Percentiles rank a stretch among this genome's conserved stretches.
phyloP scores from a whole-genome alignment of 2,329 filamentous ascomycete species.

The Graphiopsis chlorocephala region DNA sequence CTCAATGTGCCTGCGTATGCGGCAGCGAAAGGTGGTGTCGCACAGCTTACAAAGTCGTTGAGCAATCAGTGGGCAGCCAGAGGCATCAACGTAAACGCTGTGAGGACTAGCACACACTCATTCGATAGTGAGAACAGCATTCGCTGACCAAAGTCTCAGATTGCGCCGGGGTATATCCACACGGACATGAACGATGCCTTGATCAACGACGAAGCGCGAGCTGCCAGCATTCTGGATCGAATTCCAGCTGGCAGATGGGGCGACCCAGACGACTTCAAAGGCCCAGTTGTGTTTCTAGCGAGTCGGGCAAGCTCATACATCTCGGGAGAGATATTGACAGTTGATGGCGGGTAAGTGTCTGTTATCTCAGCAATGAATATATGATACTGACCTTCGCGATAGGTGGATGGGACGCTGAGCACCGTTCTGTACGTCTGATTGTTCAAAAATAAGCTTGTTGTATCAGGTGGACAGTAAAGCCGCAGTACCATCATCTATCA shows the following conservation, averaged over 20 bases:
- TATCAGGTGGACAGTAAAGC: no score
- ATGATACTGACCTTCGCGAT: not conserved
- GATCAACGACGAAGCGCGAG: constrained; percentile 66
- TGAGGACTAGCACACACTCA: not conserved
- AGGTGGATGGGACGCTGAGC: not conserved
- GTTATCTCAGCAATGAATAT: not conserved
- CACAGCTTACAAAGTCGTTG: constrained; percentile 79
- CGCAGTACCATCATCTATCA: no score
- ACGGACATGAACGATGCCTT: constrained; percentile 94
- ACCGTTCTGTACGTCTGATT: no score
- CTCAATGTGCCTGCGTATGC: constrained; percentile 87
- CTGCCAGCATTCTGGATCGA: constrained; percentile 70
- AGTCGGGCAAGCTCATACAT: constrained; percentile 77
- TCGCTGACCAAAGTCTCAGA: constrained; percentile 31
- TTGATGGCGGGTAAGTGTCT: constrained; percentile 69
- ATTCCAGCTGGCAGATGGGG: constrained; percentile 88
- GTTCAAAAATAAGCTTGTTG: no score
- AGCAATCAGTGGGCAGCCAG: constrained; percentile 82
- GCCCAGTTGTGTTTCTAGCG: constrained; percentile 72
- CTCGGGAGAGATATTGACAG: constrained; percentile 74
- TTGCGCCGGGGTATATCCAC: constrained; percentile 84
- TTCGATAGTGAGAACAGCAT: not conserved
- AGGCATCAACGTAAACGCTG: constrained; percentile 78
- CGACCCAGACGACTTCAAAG: constrained; percentile 81
- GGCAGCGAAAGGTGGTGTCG: constrained; percentile 79